Evolutionary conservation across 2,329 filamentous ascomycete genomes (phyloP), one percentile per base, ranked within the genome.

Genomic region (Teratosphaeria epicoccoides): DNA sequence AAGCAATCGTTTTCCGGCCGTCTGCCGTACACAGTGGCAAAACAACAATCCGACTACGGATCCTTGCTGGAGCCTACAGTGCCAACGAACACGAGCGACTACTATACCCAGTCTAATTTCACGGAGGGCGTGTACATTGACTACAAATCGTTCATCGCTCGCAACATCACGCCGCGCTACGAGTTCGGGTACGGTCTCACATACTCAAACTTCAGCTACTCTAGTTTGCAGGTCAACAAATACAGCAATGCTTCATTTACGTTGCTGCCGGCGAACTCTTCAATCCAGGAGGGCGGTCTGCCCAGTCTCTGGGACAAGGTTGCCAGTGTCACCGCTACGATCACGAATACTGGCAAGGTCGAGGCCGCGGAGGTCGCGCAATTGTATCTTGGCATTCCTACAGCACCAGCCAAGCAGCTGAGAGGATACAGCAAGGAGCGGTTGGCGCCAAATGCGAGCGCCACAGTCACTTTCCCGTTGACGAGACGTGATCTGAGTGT

Each of bases 401-500:
- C 83, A 29, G 86, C 95, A 63, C 76, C 81, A 6, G 72, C 72
- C 49, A 70, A 77, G 46, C 77, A 79, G 3, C 81, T 97, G 17
- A 83, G 91, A 55, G 84, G 83, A 37, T 97, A 96, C 63, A 86
- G 94, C 52, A 80, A 87, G 44, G 69, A 95, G 54, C 76, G 74
- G 47, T 82, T 96, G 55, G 74, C 78, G 4, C 78, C 87, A 0
- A 87, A 87, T 20, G 68, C 81, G 68, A 80, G 77, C 47, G 75
- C 73, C 3, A 79, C 76, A 1, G 94, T 93, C 73, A 75, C 68
- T 1, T 82, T 80, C 0, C 77, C 82, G 14, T 69, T 96, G 50
- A 88, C 83, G 6, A 78, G 90, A 29, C 81, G 88, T 51, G 91
- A 96, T 64, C 60, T 96, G 52, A 88, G 84, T 66, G 93, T 88